A percentile compares a stretch with the other conserved stretches of the same genome.
Conservation (phyloP, 371 early-diverging fungal species). For the Actinomucor elegans region DNA sequence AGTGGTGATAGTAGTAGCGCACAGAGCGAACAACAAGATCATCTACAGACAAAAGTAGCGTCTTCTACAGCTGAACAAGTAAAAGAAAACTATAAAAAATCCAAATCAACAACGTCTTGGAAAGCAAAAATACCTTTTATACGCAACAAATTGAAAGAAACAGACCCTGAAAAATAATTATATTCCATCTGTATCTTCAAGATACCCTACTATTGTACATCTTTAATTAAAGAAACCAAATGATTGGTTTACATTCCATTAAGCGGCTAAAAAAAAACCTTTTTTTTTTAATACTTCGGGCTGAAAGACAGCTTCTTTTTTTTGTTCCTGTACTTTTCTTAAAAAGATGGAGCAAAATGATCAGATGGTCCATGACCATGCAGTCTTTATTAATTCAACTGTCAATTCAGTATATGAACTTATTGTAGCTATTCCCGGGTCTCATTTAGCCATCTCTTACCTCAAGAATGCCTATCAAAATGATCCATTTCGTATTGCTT, state of each 20-base stretch:
- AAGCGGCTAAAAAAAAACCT: too few species aligned
- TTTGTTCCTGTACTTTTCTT: not conserved
- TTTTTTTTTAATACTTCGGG: too few species aligned
- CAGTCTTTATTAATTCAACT: constrained; percentile 48
- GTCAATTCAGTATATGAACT: constrained; percentile 44
- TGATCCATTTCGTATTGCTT: constrained; percentile 90
- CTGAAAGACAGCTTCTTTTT: not conserved
- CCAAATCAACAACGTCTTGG: too few species aligned
- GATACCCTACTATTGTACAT: too few species aligned
- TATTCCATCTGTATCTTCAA: too few species aligned
- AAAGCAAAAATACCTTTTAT: too few species aligned
- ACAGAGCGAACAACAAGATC: too few species aligned
- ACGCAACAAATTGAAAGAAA: too few species aligned
- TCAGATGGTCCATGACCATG: constrained; percentile 29
- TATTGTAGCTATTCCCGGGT: constrained; percentile 71
- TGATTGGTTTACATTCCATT: too few species aligned
- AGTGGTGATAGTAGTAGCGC: too few species aligned
- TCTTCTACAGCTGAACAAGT: not conserved
- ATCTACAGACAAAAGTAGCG: not conserved
- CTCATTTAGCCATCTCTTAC: constrained; percentile 78
- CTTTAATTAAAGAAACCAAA: too few species aligned
- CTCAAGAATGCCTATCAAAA: constrained; percentile 93
- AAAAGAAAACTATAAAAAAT: not conserved
- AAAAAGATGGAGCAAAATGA: constrained; percentile 7
- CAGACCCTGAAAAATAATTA: too few species aligned